phyloP scores from a whole-genome alignment of 495 filamentous ascomycete genomes.

The Daldinia caldariorum region DNA sequence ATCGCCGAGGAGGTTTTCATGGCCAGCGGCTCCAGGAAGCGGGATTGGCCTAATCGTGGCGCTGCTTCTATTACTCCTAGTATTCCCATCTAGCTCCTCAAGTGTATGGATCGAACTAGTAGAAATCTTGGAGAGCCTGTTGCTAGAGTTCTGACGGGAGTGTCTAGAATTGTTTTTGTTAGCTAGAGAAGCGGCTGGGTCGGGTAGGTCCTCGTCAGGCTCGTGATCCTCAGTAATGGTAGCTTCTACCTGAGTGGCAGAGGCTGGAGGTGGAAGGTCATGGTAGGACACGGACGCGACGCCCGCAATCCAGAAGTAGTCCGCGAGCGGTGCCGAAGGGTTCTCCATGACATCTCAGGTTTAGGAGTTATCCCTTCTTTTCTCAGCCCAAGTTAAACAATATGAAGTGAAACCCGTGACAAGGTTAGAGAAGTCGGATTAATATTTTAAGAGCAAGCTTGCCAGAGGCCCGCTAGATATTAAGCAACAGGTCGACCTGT shows the following conservation, averaged over 20 bases:
- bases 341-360: constrained; percentile 63
- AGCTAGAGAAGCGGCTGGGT: constrained; percentile 52
- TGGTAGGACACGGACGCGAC: constrained; percentile 77
- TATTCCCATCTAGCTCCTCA: constrained; percentile 67
- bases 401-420: constrained; percentile 23
- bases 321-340: constrained; percentile 84
- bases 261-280: constrained; percentile 52
- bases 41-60: constrained; percentile 75
- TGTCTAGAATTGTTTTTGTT: constrained; percentile 65
- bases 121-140: constrained; percentile 72
- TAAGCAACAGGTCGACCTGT: constrained; percentile 26
- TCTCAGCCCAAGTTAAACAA: constrained; percentile 24
- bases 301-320: constrained; percentile 99
- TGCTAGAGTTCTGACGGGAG: constrained; percentile 70
- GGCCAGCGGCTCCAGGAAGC: constrained; percentile 47
- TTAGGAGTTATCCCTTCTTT: constrained; percentile 33
- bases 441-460: constrained; percentile 9
- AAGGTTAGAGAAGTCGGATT: constrained; percentile 16
- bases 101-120: constrained; percentile 70
- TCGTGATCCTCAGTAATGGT: constrained; percentile 86
- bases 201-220: constrained; percentile 61
- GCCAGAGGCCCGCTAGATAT: constrained; percentile 20
- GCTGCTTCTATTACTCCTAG: constrained; percentile 88
- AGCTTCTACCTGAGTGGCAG: constrained; percentile 64
- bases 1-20: constrained; percentile 56